Evolutionary conservation across 108 stramenopile genomes (phyloP).

Genomic region (Cyclotella baltica): DNA sequence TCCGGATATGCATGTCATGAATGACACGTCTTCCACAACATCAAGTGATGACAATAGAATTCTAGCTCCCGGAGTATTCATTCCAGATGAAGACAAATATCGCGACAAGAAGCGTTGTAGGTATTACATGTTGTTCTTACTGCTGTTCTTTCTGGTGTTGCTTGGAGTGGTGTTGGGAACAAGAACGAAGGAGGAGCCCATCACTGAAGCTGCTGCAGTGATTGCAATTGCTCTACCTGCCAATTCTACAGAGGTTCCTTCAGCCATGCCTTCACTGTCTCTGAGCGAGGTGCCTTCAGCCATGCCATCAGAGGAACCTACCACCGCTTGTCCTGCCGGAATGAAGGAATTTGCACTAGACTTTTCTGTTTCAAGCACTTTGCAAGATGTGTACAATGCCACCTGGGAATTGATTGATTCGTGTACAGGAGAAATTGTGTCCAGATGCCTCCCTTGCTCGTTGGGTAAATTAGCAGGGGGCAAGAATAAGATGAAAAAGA

Average conservation of each 20-base stretch:
- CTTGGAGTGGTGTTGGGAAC: background rate
- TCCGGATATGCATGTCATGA: no score
- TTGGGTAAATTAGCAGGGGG: background rate
- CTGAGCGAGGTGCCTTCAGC: background rate
- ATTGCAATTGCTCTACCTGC: background rate
- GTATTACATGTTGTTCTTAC: background rate
- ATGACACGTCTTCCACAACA: no score
- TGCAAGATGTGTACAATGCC: background rate
- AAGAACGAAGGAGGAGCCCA: background rate
- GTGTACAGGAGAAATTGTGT: conserved; percentile 25
- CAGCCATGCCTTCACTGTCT: background rate
- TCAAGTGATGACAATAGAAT: no score
- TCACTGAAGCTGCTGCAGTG: background rate
- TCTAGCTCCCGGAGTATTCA: no score
- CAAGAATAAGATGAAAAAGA: no score
- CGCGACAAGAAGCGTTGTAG: background rate
- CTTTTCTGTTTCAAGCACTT: background rate
- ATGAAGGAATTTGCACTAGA: background rate
- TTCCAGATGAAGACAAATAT: no score
- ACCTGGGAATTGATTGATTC: conserved; percentile 29
- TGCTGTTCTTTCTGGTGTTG: conserved; percentile 5
- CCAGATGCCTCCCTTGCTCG: conserved; percentile 21
- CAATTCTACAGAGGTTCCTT: background rate
- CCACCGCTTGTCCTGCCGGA: conserved; percentile 1
- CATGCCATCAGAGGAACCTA: no score